Evolutionary conservation across 2,329 filamentous ascomycete genomes (phyloP), one percentile per base, ranked within the genome.

Genomic region (Diplodia scrobiculata): DNA sequence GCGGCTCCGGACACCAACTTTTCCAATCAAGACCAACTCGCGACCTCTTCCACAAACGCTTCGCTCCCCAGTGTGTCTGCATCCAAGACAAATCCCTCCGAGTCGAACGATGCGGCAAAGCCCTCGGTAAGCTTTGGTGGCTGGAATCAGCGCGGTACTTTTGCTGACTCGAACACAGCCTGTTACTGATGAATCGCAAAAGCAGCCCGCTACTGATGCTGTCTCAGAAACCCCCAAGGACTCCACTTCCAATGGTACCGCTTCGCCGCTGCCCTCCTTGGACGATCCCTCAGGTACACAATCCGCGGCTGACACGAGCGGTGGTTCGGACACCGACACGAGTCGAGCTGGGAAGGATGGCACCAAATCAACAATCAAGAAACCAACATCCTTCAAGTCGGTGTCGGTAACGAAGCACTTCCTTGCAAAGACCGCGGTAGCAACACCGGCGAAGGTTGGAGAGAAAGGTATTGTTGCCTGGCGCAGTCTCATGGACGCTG

Each of bases 351-450:
- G 86, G 67, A 84, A 84, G 68, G 83, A 85, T 71, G 82, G 83
- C 58, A 82, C 87, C 3, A 81, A 87, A 38, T 60, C 55, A 29
- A 50, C 45, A 47, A 29, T 51, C 69, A 92, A 91, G 83, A 94
- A 91, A 77, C 87, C 88, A 21, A 80, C 88, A 19, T 89, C 87
- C 13, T 95, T 96, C 83, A 96, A 95, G 78, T 86, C 91, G 19
- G 89, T 95, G 55, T 93, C 90, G 5, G 90, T 94, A 70, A 94
- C 93, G 70, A 92, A 91, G 78, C 92, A 87, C 51, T 96, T 94
- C 74, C 83, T 95, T n/a, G 86, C 90, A 68, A 94, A 94, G 77
- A 83, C 86, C 27, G 82, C 80, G 21, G 76, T 84, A n/a, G 78
- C 83, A n/a, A 77, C 80, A 38, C 79, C 84, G 10, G 71, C 79